Evolutionary conservation across 805 yeast species (phyloP), one percentile per base, ranked within the genome.

Genomic region (Metschnikowia bowlesiae): DNA sequence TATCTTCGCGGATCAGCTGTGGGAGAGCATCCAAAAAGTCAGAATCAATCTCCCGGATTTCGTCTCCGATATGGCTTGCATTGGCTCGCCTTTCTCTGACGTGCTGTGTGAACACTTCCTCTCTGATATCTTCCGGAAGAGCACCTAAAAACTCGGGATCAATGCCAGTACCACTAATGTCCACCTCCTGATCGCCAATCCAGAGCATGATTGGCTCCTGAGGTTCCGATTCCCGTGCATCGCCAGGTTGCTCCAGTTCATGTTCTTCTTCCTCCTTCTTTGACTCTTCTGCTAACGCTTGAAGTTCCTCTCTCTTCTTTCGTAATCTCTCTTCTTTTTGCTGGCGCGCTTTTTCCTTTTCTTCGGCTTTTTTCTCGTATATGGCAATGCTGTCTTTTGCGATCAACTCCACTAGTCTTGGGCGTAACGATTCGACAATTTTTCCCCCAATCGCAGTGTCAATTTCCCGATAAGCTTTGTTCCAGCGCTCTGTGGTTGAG

Each of bases 61-160:
- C 70, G 1, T 68, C 62, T 0, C 81, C 62, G 53, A 69, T 39
- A 11, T 69, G 63, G 1, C 78, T 53, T 54, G 87, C 70, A 73
- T 81, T 40, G 74, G 76, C 85, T 52, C 94, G 74, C 51, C 91
- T 73, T 57, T 88, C 94, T 39, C 90, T 72, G 6, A 89, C 72
- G 61, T 90, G 96, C 54, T 89, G 92, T 0, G 91, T 81, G 62
- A 88, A 83, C 0, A 90, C 97, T 61, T 91, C 97, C 54, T 89
- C 96, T 45, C 97, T 74, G 87, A 91, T 87, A 47, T 88, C 94
- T 40, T 89, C 96, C 0, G 97, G 97, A 35, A 91, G 74, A 0
- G 96, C 97, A 59, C 85, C 86, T 53, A 91, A 73, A 63, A 89
- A 91, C 57, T 87, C 92, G 0, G 96, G 96, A 67, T 91, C 97